Evolutionary conservation across 495 filamentous ascomycete genomes (phyloP), one percentile per base, ranked within the genome.

Genomic region (Xylaria sp.): DNA sequence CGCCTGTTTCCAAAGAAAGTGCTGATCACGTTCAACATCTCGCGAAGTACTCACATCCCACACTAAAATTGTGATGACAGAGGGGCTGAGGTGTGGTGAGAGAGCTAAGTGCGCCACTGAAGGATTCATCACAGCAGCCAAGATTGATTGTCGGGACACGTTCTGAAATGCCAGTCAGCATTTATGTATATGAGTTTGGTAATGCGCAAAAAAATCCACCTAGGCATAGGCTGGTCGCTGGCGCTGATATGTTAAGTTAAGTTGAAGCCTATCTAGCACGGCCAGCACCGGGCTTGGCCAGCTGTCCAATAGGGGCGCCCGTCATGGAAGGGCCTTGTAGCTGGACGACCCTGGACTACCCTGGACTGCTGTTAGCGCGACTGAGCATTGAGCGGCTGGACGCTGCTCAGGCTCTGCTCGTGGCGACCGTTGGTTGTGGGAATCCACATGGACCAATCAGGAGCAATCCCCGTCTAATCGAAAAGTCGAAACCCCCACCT

Each of bases 401-500:
- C 57, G 33, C 31, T 35, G 19, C 57, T 29, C 5, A 40, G 31
- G 57, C 57, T 37, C 57, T 35, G 31, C 15, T 59, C 24, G 59
- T 62, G 59, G 35, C 37, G 35, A 43, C 21, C 21, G 37, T 40
- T 66, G 29, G 46, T 26, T 33, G 0, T 29, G 7, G 43, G 31
- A 14, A 17, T 35, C 3, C 33, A 41, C 3, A 0, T 12, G 11
- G 33, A 12, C 64, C 64, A 67, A 67, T 67, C 29, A 67, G 48
- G 19, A n/a, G 33, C 35, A 37, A 43, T 26, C n/a, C n/a, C 55
- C 14, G 64, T 67, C 64, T 67, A 67, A 67, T 55, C 64, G 48
- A 24, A 67, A 55, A 31, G 46, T 43, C 64, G n/a, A 55, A 53
- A 29, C 64, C 64, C 64, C 64, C 64, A 52, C 62, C 41, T 52